These are phyloP conservation scores for Fusarium humuli DNA, from an alignment of 2,329 filamentous ascomycete species.

Conservation along the genomic window DNA sequence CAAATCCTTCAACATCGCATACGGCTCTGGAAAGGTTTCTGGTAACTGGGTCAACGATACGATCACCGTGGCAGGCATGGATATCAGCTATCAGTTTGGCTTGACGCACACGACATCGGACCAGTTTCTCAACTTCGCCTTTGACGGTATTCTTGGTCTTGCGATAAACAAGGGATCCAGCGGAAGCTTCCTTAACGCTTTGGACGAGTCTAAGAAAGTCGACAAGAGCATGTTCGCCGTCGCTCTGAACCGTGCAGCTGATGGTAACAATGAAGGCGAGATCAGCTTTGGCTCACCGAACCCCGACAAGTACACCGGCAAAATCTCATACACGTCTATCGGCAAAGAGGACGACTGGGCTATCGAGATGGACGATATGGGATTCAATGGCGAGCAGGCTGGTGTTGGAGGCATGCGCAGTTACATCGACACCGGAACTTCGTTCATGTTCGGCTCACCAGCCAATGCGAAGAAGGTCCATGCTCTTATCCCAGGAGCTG, in stretches of 20 bases:
- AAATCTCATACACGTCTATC: slow-evolving; percentile 73
- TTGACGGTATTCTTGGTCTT: slow-evolving; percentile 88
- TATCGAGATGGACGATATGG: slow-evolving; percentile 74
- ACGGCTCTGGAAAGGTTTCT: slow-evolving; percentile 80
- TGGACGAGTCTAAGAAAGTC: slow-evolving; percentile 68
- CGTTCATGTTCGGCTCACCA: slow-evolving; percentile 78
- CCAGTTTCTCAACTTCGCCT: slow-evolving; percentile 82
- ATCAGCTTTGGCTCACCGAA: slow-evolving; percentile 81
- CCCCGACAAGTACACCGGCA: slow-evolving; percentile 72
- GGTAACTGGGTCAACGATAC: slow-evolving; percentile 76
- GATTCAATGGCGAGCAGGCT: slow-evolving; percentile 69
- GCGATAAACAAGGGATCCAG: slow-evolving; percentile 70
- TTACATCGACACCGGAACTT: slow-evolving; percentile 88
- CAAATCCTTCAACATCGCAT: slow-evolving; percentile 73
- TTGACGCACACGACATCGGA: slow-evolving; percentile 76
- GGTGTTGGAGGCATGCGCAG: slow-evolving; percentile 68
- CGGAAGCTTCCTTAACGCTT: slow-evolving; percentile 74
- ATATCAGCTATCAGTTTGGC: slow-evolving; percentile 75
- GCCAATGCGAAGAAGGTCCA: slow-evolving; percentile 76
- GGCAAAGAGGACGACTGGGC: slow-evolving; percentile 74
- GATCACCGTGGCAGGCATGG: slow-evolving; percentile 73
- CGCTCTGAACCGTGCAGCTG: slow-evolving; percentile 73
- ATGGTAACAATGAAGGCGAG: slow-evolving; percentile 77
- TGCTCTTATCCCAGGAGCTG: slow-evolving; percentile 71
- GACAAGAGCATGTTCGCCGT: slow-evolving; percentile 76